phyloP scores from a whole-genome alignment of 331 rosid genomes.

The Rhamnella rubrinervis region DNA sequence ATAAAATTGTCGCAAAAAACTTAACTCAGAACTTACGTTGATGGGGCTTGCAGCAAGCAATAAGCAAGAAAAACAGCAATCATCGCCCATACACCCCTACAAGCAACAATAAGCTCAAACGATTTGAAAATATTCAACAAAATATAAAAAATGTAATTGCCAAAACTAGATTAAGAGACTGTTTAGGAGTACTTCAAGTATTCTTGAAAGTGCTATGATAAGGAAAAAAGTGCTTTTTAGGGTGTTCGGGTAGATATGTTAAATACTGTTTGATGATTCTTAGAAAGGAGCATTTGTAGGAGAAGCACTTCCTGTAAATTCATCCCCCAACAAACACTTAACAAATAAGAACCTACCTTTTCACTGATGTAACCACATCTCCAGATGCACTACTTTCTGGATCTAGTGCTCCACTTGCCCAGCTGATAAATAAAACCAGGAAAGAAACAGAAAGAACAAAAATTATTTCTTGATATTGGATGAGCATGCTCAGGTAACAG shows the following conservation, averaged over 20 bases:
- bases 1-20: not conserved
- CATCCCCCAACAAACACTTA: not conserved
- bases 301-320: not conserved
- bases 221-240: too few species aligned
- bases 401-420: slow-evolving; percentile 52
- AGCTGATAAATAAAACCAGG: slow-evolving; percentile 25
- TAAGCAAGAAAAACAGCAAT: slow-evolving; percentile 93
- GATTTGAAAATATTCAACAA: not conserved
- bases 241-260: too few species aligned
- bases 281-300: not conserved
- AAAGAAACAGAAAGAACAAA: not conserved
- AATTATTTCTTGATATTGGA: not conserved
- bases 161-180: not conserved
- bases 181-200: not conserved
- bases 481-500: not conserved
- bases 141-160: not conserved
- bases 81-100: slow-evolving; percentile 97
- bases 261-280: too few species aligned
- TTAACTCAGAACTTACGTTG: slow-evolving; percentile 59
- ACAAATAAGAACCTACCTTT: slow-evolving; percentile 23
- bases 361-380: slow-evolving; percentile 42
- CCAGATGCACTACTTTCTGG: slow-evolving; percentile 37
- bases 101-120: slow-evolving; percentile 16
- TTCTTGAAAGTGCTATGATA: too few species aligned
- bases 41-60: slow-evolving; percentile 96